Evolutionary conservation across 805 yeast genomes (phyloP).

Genomic region (Saccharomycopsis vini): DNA sequence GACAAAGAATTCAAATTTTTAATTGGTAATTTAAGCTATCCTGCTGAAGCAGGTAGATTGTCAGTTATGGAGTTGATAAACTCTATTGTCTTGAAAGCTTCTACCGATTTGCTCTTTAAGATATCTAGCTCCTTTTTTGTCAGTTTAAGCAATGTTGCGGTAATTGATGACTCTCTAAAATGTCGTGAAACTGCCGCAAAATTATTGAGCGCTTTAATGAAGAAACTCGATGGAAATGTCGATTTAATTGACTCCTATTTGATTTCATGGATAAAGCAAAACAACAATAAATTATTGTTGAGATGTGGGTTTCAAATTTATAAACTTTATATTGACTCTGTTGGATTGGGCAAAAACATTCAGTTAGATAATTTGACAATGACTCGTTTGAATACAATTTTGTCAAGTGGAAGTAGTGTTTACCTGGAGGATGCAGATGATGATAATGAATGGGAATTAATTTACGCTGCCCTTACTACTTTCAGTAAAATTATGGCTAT

Average conservation of each 20-base stretch:
- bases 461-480: conserved; percentile 56
- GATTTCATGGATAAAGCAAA: conserved; percentile 56
- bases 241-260: conserved; percentile 36
- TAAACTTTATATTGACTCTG: conserved; percentile 46
- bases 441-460: conserved; percentile 60
- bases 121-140: conserved; percentile 73
- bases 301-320: conserved; percentile 71
- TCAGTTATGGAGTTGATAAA: conserved; percentile 85
- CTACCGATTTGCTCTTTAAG: conserved; percentile 46
- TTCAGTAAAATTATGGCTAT: conserved; percentile 32
- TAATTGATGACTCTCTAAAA: conserved; percentile 65
- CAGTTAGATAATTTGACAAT: conserved; percentile 33
- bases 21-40: conserved; percentile 73
- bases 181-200: conserved; percentile 80
- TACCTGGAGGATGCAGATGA: conserved; percentile 28
- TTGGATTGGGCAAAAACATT: conserved; percentile 33
- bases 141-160: conserved; percentile 66
- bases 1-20: conserved; percentile 77
- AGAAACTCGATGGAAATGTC: conserved; percentile 35
- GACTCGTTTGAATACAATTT: conserved; percentile 22
- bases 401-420: too few relatives aligned
- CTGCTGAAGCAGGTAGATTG: conserved; percentile 77
- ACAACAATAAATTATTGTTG: conserved; percentile 40
- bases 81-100: conserved; percentile 57
- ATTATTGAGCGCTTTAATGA: conserved; percentile 46